Evolutionary conservation across 2,329 filamentous ascomycete genomes (phyloP), one percentile per base, ranked within the genome.

Genomic region (Penicillium sumatraense): DNA sequence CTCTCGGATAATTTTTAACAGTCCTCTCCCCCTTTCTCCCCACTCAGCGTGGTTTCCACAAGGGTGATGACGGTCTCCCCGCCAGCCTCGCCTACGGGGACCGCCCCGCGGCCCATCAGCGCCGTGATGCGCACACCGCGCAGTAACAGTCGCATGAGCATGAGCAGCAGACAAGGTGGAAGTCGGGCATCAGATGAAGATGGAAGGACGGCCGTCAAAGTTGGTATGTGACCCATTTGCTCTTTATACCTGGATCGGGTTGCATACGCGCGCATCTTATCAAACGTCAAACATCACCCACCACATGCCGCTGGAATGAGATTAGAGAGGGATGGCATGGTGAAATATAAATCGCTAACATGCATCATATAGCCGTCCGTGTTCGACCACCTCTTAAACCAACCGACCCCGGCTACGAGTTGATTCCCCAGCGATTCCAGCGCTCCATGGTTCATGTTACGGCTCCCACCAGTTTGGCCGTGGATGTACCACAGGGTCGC

Each of bases 381-480:
- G 89, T 98, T 46, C 91, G 95, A 66, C 95, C 95, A 46, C 89
- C 93, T 51, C 82, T 98, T 54, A 87, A 88, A 65, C 81, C 91
- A 5, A 85, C 84, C 63, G 95, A 99, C 73, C 95, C 95, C 5
- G 93, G 93, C 59, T 99, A 85, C 79, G 95, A 99, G 61, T 85
- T 98, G 62, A 95, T 99, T 54, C 95, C 95, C 13, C 93, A 96
- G 75, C 87, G 95, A 68, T 99, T 99, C 71, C 93, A 96, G 74
- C 86, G 89, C 61, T 89, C 93, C 35, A 96, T 93, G 81, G 92
- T 96, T 59, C 92, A 97, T 62, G 90, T 93, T 57, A 92, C 89
- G 10, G 91, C 91, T 14, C 83, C 89, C 41, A 97, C 91, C 6
- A 96, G 85, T 71, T 80, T 99, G 46, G 83, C 90, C 21, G 91